A percentile compares a stretch with the other conserved stretches of the same genome.
Conservation (phyloP, 257 asterid genomes). For the Solanum ossicruentum region DNA sequence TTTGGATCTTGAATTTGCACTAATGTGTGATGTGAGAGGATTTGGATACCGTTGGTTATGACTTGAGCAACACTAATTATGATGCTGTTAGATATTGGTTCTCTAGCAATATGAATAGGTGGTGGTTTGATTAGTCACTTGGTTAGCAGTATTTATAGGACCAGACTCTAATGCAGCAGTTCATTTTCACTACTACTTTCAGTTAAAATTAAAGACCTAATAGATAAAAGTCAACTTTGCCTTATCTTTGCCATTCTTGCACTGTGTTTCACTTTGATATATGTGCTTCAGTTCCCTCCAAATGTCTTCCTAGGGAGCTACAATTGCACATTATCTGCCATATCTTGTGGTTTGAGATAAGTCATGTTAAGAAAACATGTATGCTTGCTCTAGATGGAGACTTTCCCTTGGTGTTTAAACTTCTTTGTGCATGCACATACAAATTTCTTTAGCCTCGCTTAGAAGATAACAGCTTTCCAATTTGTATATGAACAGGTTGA, state of each 20-base stretch:
- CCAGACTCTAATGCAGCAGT: background rate
- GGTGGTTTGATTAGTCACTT: background rate
- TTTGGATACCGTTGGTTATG: background rate
- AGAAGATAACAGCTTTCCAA: background rate
- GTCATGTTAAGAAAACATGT: background rate
- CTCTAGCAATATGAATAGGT: background rate
- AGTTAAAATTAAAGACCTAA: background rate
- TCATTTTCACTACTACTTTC: background rate
- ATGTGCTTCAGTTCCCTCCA: background rate
- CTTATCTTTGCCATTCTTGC: background rate
- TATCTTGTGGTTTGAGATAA: background rate
- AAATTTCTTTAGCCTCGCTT: background rate
- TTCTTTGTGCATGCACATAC: background rate
- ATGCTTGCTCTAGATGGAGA: background rate
- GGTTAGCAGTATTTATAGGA: background rate
- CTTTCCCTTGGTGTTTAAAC: background rate
- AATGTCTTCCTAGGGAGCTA: background rate
- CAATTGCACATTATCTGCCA: background rate
- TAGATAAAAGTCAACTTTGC: background rate
- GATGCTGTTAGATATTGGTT: background rate
- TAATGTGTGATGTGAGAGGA: background rate
- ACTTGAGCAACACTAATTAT: background rate
- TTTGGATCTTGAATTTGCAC: background rate
- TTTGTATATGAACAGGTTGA: constrained; percentile 35
- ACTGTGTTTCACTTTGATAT: background rate